phyloP scores from a whole-genome alignment of 2,329 filamentous ascomycete genomes.

The Sphaerulina populicola region DNA sequence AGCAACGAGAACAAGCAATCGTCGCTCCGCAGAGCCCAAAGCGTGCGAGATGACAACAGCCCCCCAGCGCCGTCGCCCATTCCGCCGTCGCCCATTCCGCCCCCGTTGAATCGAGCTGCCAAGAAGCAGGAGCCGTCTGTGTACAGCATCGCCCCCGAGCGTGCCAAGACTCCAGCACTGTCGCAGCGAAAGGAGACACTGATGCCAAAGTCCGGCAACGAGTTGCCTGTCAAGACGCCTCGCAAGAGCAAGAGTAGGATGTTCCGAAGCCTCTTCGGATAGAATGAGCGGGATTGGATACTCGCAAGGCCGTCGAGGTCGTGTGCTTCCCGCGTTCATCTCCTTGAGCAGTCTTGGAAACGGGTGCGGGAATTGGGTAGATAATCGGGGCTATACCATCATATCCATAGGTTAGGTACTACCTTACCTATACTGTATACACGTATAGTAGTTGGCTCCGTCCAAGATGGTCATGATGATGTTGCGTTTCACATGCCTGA shows the following conservation, averaged over 20 bases:
- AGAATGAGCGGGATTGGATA: conserved; percentile 2
- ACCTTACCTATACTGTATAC: no score
- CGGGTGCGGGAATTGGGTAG: background rate
- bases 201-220: background rate
- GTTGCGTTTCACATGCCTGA: background rate
- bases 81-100: conserved; percentile 7
- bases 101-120: background rate
- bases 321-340: background rate
- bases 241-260: conserved; percentile 25
- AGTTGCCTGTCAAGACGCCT: conserved; percentile 14
- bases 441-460: background rate
- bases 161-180: conserved; percentile 15
- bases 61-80: conserved; percentile 3
- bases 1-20: conserved; percentile 21
- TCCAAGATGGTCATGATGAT: background rate
- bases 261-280: conserved; percentile 22
- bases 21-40: conserved; percentile 26
- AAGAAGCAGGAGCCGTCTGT: conserved; percentile 10
- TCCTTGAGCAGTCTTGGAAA: background rate
- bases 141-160: conserved; percentile 23
- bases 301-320: background rate
- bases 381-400: background rate
- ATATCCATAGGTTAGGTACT: no score
- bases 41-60: conserved; percentile 19
- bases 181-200: conserved; percentile 12